A percentile compares a stretch with the other conserved stretches of the same genome.
Evolutionary conservation across 2,329 filamentous ascomycete genomes (phyloP).

Genomic region (Calonectria hongkongensis): DNA sequence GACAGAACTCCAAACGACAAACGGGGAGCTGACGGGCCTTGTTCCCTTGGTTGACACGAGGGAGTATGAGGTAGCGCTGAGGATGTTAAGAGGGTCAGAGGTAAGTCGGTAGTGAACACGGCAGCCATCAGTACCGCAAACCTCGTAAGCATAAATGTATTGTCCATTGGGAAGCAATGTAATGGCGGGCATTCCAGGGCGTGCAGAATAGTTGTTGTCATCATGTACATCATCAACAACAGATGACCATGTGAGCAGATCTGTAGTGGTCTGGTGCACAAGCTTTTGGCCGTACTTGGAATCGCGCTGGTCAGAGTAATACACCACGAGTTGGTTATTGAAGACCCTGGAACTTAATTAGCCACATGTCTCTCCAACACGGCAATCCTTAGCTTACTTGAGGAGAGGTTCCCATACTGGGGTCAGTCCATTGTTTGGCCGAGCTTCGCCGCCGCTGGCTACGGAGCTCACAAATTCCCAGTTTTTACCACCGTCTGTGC

Average conservation of each 20-base stretch:
- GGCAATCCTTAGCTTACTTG: conserved; percentile 55
- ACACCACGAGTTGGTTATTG: conserved; percentile 76
- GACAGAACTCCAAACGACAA: conserved; percentile 65
- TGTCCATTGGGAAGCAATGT: conserved; percentile 72
- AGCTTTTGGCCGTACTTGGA: conserved; percentile 79
- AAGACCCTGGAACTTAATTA: conserved; percentile 63
- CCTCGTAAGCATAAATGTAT: conserved; percentile 78
- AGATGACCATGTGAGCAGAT: conserved; percentile 76
- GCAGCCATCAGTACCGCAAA: conserved; percentile 66
- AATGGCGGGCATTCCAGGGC: conserved; percentile 81
- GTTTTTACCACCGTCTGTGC: conserved; percentile 74
- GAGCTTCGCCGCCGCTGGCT: conserved; percentile 77
- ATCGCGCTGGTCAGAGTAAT: conserved; percentile 84
- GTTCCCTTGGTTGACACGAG: conserved; percentile 60
- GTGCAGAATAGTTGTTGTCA: conserved; percentile 72
- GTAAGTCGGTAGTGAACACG: conserved; percentile 67
- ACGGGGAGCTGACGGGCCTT: conserved; percentile 64
- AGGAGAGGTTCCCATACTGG: conserved; percentile 86
- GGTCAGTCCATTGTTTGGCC: conserved; percentile 78
- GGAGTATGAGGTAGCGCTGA: conserved; percentile 53
- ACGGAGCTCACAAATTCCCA: conserved; percentile 82
- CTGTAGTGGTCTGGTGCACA: conserved; percentile 76
- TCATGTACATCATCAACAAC: conserved; percentile 77
- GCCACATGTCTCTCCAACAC: background rate
- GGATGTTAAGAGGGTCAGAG: conserved; percentile 60